Conservation (phyloP, 2,329 filamentous ascomycete species). For the Fusarium aywerte region DNA sequence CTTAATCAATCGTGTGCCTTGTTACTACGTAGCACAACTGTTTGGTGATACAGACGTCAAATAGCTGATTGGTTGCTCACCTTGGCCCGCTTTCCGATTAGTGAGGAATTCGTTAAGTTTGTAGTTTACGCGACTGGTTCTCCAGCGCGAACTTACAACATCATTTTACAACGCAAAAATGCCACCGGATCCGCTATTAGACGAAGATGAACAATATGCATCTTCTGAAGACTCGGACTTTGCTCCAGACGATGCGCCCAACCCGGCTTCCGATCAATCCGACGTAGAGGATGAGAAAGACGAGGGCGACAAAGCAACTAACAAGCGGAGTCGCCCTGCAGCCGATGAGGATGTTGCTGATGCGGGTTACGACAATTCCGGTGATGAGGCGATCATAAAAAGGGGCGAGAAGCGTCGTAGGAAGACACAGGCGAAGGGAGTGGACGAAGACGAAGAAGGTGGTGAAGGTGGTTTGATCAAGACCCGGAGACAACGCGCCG, state of each 20-base stretch:
- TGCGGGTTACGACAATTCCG: slow-evolving; percentile 72
- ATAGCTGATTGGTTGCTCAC: slow-evolving; percentile 38
- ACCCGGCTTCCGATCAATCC: slow-evolving; percentile 60
- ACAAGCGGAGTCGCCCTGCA: slow-evolving; percentile 41
- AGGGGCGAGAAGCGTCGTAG: slow-evolving; percentile 67
- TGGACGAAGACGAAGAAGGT: slow-evolving; percentile 60
- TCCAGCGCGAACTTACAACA: background rate
- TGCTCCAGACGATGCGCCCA: slow-evolving; percentile 65
- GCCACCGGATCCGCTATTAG: slow-evolving; percentile 55
- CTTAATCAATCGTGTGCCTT: background rate
- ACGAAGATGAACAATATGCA: slow-evolving; percentile 69
- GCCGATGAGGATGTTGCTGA: slow-evolving; percentile 51
- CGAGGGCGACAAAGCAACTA: slow-evolving; percentile 45
- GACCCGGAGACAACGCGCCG: slow-evolving; percentile 75
- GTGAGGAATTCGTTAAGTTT: background rate
- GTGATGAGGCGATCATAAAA: slow-evolving; percentile 76
- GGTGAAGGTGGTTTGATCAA: slow-evolving; percentile 74
- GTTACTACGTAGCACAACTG: slow-evolving; percentile 2
- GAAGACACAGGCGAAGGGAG: slow-evolving; percentile 55
- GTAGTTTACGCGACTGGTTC: slow-evolving; percentile 5
- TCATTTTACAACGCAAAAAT: slow-evolving; percentile 49
- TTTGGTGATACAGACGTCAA: background rate
- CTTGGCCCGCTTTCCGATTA: slow-evolving; percentile 21
- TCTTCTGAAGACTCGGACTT: slow-evolving; percentile 82
- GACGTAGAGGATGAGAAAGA: slow-evolving; percentile 62